phyloP scores from a whole-genome alignment of 2,329 filamentous ascomycete species.

The Setomelanomma holmii region DNA sequence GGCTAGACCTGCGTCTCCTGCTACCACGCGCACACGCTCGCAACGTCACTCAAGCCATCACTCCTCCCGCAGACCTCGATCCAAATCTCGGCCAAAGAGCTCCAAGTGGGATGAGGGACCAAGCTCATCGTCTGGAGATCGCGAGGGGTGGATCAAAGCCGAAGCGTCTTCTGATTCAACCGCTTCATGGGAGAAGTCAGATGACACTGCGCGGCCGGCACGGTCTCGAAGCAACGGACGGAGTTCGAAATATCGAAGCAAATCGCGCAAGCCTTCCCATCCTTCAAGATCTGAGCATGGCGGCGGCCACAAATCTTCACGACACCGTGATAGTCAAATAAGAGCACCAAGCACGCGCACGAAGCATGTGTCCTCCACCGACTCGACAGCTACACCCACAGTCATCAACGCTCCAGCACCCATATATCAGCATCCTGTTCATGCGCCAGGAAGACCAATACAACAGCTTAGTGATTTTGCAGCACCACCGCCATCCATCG shows the following conservation, averaged over 20 bases:
- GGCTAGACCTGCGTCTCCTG: neutral
- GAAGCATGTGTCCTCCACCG: conserved; percentile 1
- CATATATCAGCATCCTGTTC: neutral
- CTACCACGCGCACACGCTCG: neutral
- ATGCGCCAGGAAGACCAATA: neutral
- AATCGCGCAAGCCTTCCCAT: conserved; percentile 1
- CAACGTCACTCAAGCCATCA: conserved; percentile 1
- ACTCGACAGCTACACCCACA: neutral
- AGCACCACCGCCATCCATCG: neutral
- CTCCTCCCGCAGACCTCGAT: neutral
- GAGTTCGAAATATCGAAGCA: neutral
- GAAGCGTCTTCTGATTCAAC: conserved; percentile 10
- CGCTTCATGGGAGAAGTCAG: conserved; percentile 13
- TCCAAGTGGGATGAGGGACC: neutral
- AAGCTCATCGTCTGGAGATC: conserved; percentile 14
- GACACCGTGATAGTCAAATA: neutral
- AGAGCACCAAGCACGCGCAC: neutral
- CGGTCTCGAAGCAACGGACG: conserved; percentile 13
- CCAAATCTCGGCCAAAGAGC: conserved; percentile 3
- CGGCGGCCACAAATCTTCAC: conserved; percentile 1
- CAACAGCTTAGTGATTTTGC: conserved; percentile 1
- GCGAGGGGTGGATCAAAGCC: conserved; percentile 8
- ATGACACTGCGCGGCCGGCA: conserved; percentile 17
- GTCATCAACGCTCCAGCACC: conserved; percentile 13
- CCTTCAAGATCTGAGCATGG: conserved; percentile 2